Conservation (phyloP, 75 land plant genomes). For the Adiantum capillusveneris region DNA sequence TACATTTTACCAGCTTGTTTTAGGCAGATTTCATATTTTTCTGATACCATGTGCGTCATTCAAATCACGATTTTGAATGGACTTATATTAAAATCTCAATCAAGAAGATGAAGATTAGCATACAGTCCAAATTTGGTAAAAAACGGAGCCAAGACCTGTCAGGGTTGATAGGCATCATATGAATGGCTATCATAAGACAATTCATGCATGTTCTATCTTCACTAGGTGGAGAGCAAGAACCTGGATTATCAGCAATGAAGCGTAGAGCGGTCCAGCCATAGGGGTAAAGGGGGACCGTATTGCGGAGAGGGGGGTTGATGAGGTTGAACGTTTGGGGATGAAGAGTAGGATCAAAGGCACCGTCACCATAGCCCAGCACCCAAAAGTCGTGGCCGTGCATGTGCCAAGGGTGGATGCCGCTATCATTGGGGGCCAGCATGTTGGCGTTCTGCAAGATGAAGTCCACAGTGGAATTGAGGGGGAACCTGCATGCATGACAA, state of each 20-base stretch:
- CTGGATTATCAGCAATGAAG: constrained; percentile 78
- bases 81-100: too few species aligned
- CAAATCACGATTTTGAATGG: too few species aligned
- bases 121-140: too few species aligned
- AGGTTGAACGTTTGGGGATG: constrained; percentile 45
- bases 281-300: constrained; percentile 62
- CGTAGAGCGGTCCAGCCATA: constrained; percentile 78
- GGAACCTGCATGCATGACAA: too few species aligned
- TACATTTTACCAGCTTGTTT: too few species aligned
- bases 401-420: constrained; percentile 91
- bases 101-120: too few species aligned
- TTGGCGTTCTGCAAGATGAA: constrained; percentile 63
- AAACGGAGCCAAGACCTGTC: too few species aligned
- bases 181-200: too few species aligned
- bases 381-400: constrained; percentile 88
- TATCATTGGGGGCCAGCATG: constrained; percentile 30
- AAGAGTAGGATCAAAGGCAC: constrained; percentile 36
- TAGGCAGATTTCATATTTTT: too few species aligned
- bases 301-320: constrained; percentile 57
- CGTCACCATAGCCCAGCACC: constrained; percentile 68
- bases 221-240: not conserved
- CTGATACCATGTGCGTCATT: too few species aligned
- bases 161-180: too few species aligned
- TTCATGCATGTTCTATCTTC: too few species aligned
- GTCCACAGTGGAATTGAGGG: constrained; percentile 55